Base-by-base conservation (phyloP, 441 rosid genomes). In the Brassica hybrid region DNA sequence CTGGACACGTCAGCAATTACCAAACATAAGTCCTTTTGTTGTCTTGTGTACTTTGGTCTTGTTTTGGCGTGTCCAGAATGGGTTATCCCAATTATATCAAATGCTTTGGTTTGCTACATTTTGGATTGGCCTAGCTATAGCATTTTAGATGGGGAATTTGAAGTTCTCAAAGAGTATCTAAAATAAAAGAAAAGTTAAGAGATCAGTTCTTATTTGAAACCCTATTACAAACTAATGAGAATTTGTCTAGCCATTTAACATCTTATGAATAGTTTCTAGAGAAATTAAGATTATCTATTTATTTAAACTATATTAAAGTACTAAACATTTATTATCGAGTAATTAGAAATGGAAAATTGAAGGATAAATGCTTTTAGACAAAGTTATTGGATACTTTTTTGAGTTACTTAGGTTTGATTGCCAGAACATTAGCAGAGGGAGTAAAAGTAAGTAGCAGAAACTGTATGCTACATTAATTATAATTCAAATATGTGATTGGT, bases 1-100 rank as follows among this genome's bases (percentile, higher is more conserved):
- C 52, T 63, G 62, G 12, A 58, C 76, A 72, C 45, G 81, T 77
- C 60, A 21, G 67, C 52, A 14, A 72, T 58, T 65, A 13, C 9
- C 41, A 71, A 65, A 77, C 61, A 59, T 56, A n/a, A 4, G 19
- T 43, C 14, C n/a, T 32, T 69, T 69, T 54, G 57, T 76, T 52
- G 32, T 16, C 64, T 68, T 58, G 34, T 67, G 67, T 30, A 8
- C 4, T 75, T 69, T 76, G 74, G 65, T 52, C 70, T 36, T 54
- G 30, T 69, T 70, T 76, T 76, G 69, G 21, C 74, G 73, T 69
- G 67, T 62, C 41, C 2, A 11, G 56, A 48, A 48, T 17, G 63
- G 41, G 41, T 5, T 18, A 23, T 30, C 62, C 62, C 13, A 45
- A 67, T n/a, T 12, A 68, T 12, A 43, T 12, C 12, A 54, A 10